Conservation (phyloP, 345 rosid species). For the Citrus trifoliata region DNA sequence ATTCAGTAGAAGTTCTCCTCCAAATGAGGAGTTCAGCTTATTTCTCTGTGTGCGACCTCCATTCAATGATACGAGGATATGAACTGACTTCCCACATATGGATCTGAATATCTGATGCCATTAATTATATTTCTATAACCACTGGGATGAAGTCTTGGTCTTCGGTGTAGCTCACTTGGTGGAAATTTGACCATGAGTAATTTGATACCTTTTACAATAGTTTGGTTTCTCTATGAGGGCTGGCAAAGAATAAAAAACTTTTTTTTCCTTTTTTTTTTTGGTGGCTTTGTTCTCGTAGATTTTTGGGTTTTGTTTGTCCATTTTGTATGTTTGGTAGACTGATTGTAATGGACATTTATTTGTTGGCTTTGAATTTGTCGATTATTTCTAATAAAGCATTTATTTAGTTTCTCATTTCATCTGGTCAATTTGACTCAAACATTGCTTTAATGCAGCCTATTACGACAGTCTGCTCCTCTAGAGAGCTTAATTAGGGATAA, state of each 20-base stretch:
- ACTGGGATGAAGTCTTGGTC: background rate
- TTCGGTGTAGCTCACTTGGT: background rate
- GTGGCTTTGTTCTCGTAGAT: background rate
- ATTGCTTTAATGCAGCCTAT: constrained; percentile 54
- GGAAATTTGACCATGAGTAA: background rate
- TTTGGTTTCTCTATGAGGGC: background rate
- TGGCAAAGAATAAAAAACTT: background rate
- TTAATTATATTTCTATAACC: background rate
- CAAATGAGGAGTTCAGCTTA: background rate
- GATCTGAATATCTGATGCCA: background rate
- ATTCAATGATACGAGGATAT: background rate
- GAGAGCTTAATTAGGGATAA: constrained; percentile 84
- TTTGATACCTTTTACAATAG: background rate
- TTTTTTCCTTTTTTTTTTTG: background rate
- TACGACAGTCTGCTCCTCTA: constrained; percentile 70
- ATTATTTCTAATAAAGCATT: background rate
- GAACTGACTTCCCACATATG: background rate
- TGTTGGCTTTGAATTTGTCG: background rate
- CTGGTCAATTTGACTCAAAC: constrained; percentile 6
- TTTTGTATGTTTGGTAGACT: background rate
- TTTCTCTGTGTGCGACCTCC: background rate
- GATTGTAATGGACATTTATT: background rate
- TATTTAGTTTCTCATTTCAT: constrained; percentile 1
- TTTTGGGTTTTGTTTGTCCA: background rate
- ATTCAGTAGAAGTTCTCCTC: background rate